Evolutionary conservation across 2,329 filamentous ascomycete genomes (phyloP), one percentile per base, ranked within the genome.

Genomic region (Xylogone sp.): DNA sequence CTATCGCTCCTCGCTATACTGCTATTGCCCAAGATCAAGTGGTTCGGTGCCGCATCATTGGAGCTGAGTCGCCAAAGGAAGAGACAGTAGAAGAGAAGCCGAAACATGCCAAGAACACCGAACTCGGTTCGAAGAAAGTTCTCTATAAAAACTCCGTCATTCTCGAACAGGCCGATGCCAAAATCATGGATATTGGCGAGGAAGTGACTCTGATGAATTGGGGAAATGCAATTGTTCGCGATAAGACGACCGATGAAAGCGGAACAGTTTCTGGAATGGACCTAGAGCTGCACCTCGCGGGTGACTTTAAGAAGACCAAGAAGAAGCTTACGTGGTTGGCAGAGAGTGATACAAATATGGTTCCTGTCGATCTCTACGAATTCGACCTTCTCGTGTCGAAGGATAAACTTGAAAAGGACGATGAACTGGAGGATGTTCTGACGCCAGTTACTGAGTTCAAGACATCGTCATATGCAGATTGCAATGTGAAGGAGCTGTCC

Each of bases 301-400:
- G 93, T 51, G 93, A 97, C 68, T 89, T 97, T 70, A 96, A 96
- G 78, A 87, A 89, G 66, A 97, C 93, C 0, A 85, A 90, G 65
- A 97, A 97, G 83, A 97, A 97, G 78, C 83, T 97, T 34, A 97
- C 92, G 62, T 97, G 93, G 93, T 75, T 97, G 45, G 86, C 90
- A 1, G 81, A 79, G 1, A 82, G 89, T 59, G 82, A 81, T 43
- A 88, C 93, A 72, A 81, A 87, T 53, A 79, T 96, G 0, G 78
- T 96, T 13, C 84, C 86, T 7, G 85, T 94, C 20, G 89, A 96
- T 70, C 79, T 96, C 10, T 93, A 92, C 72, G 91, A 97, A 61
- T 97, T 97, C 68, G 93, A 96, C 72, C 93, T 95, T 73, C 80
- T 97, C 46, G 87, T 97, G 66, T 95, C 87, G 54, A 97, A 97